phyloP scores from a whole-genome alignment of 306 rosid species.

The cucumber (Cucumis sativus) region DNA sequence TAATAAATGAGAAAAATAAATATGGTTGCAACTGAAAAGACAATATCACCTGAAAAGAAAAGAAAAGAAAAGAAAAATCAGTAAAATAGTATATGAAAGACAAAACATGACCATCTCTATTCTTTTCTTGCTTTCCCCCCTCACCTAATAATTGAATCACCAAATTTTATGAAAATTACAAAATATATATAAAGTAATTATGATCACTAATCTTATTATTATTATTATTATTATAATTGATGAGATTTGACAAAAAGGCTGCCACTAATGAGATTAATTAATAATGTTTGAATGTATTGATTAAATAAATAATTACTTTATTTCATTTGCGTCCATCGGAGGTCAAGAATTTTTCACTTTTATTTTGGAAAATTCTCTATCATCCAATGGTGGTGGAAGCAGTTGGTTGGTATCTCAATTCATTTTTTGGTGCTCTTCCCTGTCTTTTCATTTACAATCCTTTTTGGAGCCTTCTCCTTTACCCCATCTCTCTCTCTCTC shows the following conservation, averaged over 20 bases:
- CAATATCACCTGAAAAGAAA: neutral
- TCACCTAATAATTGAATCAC: neutral
- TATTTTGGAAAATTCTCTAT: neutral
- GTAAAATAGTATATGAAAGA: neutral
- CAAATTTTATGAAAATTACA: neutral
- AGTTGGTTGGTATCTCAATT: conserved; percentile 13
- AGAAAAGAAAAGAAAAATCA: neutral
- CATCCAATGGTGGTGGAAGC: neutral
- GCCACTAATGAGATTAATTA: neutral
- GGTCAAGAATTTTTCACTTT: conserved; percentile 52
- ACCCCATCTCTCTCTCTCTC: neutral
- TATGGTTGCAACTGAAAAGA: neutral
- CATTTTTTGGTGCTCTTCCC: conserved; percentile 3
- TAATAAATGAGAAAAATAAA: neutral
- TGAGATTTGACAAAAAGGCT: conserved; percentile 9
- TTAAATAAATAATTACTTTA: neutral
- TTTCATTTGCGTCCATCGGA: conserved; percentile 50
- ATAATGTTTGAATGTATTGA: neutral
- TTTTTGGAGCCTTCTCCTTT: neutral
- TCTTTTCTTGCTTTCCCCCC: no score
- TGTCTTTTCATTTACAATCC: neutral
- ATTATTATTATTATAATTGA: neutral
- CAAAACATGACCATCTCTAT: conserved; percentile 1
- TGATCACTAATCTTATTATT: neutral
- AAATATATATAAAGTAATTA: neutral